phyloP scores from a whole-genome alignment of 371 early-diverging fungal species.

The Phascolomyces articulosus region DNA sequence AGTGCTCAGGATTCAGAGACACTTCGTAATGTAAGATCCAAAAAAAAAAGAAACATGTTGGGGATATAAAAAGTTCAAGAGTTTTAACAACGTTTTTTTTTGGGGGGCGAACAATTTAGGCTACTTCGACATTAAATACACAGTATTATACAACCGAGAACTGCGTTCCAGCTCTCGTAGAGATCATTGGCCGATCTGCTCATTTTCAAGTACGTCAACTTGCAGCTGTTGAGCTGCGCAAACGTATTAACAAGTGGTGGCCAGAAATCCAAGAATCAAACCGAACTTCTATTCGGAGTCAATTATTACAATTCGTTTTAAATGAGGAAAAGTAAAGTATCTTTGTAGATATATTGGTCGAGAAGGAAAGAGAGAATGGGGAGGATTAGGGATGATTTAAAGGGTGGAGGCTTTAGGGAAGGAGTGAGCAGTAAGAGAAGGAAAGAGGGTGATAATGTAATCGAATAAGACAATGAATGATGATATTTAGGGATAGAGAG shows the following conservation, averaged over 20 bases:
- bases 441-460: no score
- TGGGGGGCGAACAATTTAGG: no score
- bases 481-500: no score
- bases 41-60: background rate
- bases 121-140: constrained; percentile 67
- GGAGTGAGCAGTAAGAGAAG: background rate
- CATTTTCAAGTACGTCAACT: constrained; percentile 80
- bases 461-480: no score
- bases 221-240: constrained; percentile 89
- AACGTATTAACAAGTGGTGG: constrained; percentile 79
- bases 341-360: no score
- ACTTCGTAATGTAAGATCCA: constrained; percentile 42
- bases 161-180: constrained; percentile 75
- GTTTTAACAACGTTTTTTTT: background rate
- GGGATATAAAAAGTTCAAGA: background rate
- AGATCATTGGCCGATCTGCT: constrained; percentile 63
- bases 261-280: constrained; percentile 54
- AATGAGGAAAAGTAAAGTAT: constrained; percentile 69
- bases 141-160: constrained; percentile 64
- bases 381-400: no score
- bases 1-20: constrained; percentile 54
- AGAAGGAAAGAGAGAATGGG: no score
- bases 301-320: constrained; percentile 68
- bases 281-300: constrained; percentile 62
- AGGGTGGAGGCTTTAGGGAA: no score